Conservation (phyloP, 805 yeast genomes). For the Metschnikowia cerradonensis region DNA sequence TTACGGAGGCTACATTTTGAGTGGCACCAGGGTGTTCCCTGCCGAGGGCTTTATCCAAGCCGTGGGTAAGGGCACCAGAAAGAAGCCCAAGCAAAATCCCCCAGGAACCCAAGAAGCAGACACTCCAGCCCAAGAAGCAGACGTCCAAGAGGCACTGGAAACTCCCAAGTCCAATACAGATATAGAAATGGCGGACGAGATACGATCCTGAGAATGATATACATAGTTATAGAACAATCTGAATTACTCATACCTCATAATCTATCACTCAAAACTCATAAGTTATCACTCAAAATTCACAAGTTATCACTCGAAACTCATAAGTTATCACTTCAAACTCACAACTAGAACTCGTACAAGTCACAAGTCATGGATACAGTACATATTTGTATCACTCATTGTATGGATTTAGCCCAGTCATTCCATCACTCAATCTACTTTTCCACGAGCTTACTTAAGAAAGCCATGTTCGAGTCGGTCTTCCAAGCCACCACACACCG, state of each 20-base stretch:
- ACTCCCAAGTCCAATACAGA: constrained; percentile 6
- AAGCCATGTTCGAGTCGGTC: constrained; percentile 16
- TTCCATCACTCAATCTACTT: too few relatives aligned
- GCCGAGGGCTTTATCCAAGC: constrained; percentile 54
- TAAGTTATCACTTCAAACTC: too few relatives aligned
- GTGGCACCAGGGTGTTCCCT: constrained; percentile 78
- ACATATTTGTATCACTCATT: too few relatives aligned
- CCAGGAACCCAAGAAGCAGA: not conserved
- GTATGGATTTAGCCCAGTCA: too few relatives aligned
- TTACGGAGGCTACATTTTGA: constrained; percentile 83
- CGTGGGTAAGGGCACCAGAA: constrained; percentile 60
- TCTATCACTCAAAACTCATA: too few relatives aligned
- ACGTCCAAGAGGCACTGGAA: not conserved
- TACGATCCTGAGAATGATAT: not conserved
- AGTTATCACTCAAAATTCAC: too few relatives aligned
- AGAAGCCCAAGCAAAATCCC: constrained; percentile 25
- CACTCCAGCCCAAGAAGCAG: not conserved
- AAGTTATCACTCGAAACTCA: too few relatives aligned
- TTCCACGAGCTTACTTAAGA: constrained; percentile 1
- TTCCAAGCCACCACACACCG: constrained; percentile 68
- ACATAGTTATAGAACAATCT: not conserved
- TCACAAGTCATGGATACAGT: not conserved
- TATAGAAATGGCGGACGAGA: not conserved
- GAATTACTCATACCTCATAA: too few relatives aligned
- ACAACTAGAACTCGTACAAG: not conserved